Conservation (phyloP, 2,329 filamentous ascomycete species). For the Diaporthe sp. region DNA sequence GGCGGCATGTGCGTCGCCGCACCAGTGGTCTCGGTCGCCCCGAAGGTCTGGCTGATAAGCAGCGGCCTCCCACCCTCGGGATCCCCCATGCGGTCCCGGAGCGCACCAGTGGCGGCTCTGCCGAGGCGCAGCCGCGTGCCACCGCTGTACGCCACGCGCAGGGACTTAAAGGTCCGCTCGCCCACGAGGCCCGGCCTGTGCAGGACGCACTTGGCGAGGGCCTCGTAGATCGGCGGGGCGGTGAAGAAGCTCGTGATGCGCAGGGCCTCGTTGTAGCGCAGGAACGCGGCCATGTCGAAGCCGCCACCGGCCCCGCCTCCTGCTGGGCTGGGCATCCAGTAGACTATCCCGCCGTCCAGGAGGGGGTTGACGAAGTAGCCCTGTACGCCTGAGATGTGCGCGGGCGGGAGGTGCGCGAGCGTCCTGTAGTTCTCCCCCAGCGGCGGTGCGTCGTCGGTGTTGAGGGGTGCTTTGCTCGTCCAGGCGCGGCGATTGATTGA, state of each 20-base stretch:
- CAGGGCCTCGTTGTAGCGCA: neutral
- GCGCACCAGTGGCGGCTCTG: neutral
- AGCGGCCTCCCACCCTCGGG: neutral
- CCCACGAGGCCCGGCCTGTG: neutral
- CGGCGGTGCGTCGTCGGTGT: neutral
- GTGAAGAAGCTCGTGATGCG: conserved; percentile 2
- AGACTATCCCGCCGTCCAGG: conserved; percentile 1
- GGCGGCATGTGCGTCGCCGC: conserved; percentile 8
- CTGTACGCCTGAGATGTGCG: neutral
- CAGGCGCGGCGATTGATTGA: neutral
- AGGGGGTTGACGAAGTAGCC: neutral
- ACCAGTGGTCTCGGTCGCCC: neutral
- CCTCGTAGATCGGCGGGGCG: neutral
- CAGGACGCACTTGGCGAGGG: neutral
- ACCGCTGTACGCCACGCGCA: conserved; percentile 4
- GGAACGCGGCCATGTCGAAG: neutral
- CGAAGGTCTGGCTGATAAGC: conserved; percentile 10
- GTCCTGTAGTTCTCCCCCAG: neutral
- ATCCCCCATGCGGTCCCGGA: neutral
- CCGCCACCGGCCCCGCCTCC: neutral
- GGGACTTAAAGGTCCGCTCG: neutral
- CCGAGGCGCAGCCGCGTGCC: neutral
- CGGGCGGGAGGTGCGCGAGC: neutral
- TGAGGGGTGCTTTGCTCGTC: neutral
- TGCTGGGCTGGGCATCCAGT: neutral